These are phyloP conservation scores for Cystobasidiaceae sp. DNA, from an alignment of 1,284 basidiomycete genomes.

Conservation along the genomic window DNA sequence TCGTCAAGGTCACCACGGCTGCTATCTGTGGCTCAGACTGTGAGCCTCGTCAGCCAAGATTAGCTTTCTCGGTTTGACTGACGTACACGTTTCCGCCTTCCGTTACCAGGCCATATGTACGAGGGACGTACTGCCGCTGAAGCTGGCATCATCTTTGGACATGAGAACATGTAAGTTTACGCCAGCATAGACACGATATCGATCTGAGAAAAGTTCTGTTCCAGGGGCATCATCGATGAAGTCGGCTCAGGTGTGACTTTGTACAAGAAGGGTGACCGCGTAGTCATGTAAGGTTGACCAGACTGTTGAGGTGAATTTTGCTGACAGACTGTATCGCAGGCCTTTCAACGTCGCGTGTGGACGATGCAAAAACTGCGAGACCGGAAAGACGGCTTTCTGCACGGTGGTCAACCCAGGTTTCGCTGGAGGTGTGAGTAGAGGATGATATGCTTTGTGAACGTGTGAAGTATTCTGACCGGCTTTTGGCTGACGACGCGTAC, in stretches of 20 bases:
- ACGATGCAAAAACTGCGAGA: slow-evolving; percentile 56
- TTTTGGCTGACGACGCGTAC: background rate
- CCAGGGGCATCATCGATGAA: slow-evolving; percentile 50
- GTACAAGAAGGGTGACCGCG: slow-evolving; percentile 35
- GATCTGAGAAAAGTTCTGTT: background rate
- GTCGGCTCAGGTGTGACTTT: slow-evolving; percentile 34
- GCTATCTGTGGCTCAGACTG: slow-evolving; percentile 49
- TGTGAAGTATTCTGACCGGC: too few species aligned
- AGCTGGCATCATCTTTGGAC: slow-evolving; percentile 55
- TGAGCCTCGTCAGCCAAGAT: too few species aligned
- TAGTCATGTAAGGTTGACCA: slow-evolving; percentile 2
- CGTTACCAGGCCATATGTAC: slow-evolving; percentile 51
- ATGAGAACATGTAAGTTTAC: slow-evolving; percentile 52
- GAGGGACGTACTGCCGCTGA: slow-evolving; percentile 55
- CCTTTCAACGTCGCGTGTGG: slow-evolving; percentile 58
- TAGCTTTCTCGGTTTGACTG: background rate
- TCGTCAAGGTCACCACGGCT: slow-evolving; percentile 52
- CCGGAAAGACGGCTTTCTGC: slow-evolving; percentile 54
- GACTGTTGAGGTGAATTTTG: too few species aligned
- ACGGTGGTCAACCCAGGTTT: slow-evolving; percentile 57
- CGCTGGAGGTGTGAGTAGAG: slow-evolving; percentile 46
- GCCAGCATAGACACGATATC: too few species aligned
- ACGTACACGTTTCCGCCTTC: background rate
- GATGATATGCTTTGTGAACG: background rate
- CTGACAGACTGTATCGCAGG: too few species aligned